Evolutionary conservation across 306 rosid species (phyloP), one percentile per base, ranked within the genome.

Genomic region (Vigna unguiculata): DNA sequence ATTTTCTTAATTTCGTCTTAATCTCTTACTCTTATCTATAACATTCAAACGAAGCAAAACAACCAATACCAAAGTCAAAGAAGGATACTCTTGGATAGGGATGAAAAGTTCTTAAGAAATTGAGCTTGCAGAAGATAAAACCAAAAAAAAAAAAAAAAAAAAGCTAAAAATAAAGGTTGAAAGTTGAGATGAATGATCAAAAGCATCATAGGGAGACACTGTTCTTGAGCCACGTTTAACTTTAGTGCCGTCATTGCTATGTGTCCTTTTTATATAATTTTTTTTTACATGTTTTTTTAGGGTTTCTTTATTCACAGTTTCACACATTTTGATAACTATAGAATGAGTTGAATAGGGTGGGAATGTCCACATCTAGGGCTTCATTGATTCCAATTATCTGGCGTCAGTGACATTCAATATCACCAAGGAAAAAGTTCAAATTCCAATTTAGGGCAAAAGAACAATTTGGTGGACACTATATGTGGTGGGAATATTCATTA

Each of bases 311-410:
- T 28, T 72, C 51, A 72, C 57, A 54, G 40, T 74, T 62, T 69
- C 71, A 36, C 62, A 19, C 54, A 74, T 46, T 59, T 74, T 59
- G 47, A 45, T 59, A 72, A 40, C 41, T 55, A 38, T 19, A 4
- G 28, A 36, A 17, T 64, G 71, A 1, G 1, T 64, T 64, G 15
- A 61, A 63, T 63, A 9, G 28, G n/a, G 45, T 43, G 30, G 21
- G 24, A 81, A 59, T 75, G 67, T 75, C 70, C 52, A 47, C 65
- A 40, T 76, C 68, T 40, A 20, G 72, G 69, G 58, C 48, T 76
- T 59, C 70, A 61, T 38, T 75, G 52, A 81, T 81, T 76, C 82
- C 87, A 57, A 65, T 71, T 76, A 72, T 72, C 84, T 76, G 85
- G 83, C 69, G 74, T 67, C 74, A 72, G 57, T 72, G 71, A 59